These are phyloP conservation scores for Morella rubra DNA, from an alignment of 306 rosid genomes.

Conservation along the genomic window DNA sequence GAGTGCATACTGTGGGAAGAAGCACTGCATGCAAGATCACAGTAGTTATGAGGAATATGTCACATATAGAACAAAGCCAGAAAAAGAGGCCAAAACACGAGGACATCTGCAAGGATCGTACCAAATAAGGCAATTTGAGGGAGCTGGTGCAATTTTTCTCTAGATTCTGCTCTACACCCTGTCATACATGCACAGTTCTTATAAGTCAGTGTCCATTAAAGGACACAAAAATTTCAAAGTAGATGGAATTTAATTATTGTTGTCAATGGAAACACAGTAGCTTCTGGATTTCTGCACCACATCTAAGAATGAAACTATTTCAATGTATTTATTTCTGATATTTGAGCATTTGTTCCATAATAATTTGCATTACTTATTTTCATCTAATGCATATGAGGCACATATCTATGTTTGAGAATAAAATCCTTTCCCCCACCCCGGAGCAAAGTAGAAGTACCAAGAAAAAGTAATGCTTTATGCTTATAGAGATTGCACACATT, in stretches of 20 bases:
- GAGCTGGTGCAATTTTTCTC: conserved; percentile 57
- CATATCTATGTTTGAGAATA: neutral
- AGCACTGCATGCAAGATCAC: conserved; percentile 54
- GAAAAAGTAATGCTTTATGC: neutral
- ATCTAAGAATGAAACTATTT: neutral
- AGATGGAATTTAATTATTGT: neutral
- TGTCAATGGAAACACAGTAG: neutral
- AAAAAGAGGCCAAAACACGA: neutral
- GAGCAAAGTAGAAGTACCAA: neutral
- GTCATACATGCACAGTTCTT: conserved; percentile 32
- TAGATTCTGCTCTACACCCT: conserved; percentile 64
- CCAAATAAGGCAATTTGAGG: conserved; percentile 51
- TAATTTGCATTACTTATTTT: neutral
- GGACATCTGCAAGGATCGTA: conserved; percentile 26
- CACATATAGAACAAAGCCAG: neutral
- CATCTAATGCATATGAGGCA: neutral
- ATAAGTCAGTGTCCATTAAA: conserved; percentile 15
- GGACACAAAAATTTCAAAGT: neutral
- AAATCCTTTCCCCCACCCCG: neutral
- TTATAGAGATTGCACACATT: neutral
- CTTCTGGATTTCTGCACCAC: neutral
- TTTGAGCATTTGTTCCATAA: neutral
- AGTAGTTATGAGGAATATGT: conserved; percentile 20
- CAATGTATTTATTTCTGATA: neutral
- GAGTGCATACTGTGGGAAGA: conserved; percentile 71